Conservation (phyloP, 768 basidiomycete genomes). For the Boletus coccyginus region DNA sequence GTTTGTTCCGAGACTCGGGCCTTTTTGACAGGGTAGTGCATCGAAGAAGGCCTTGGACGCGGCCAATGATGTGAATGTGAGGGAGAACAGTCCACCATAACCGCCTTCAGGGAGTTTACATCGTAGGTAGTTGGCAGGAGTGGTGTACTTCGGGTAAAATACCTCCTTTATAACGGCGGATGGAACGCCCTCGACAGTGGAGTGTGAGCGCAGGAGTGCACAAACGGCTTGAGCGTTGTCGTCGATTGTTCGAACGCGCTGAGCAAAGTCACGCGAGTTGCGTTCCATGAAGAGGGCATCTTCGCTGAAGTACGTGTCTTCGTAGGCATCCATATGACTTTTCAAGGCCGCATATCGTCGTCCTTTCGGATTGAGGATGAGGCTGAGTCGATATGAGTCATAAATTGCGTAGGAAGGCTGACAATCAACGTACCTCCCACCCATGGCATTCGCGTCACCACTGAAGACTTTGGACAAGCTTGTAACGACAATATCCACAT, state of each 20-base stretch:
- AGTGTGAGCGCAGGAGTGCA: constrained; percentile 67
- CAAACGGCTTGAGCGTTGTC: constrained; percentile 80
- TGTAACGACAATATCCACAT: constrained; percentile 86
- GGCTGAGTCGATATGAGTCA: constrained; percentile 42
- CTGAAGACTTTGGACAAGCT: constrained; percentile 95
- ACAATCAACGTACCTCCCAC: constrained; percentile 70
- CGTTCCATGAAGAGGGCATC: constrained; percentile 98
- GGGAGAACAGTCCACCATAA: constrained; percentile 84
- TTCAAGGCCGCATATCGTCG: constrained; percentile 70
- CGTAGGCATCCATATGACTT: constrained; percentile 57
- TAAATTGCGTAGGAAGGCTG: neutral
- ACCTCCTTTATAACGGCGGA: constrained; percentile 70
- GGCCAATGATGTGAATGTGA: constrained; percentile 69
- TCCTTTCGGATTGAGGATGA: constrained; percentile 81
- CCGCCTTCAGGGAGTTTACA: constrained; percentile 60
- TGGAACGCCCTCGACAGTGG: constrained; percentile 37
- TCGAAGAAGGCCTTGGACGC: constrained; percentile 86
- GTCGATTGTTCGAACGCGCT: constrained; percentile 75
- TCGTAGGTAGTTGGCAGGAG: constrained; percentile 65
- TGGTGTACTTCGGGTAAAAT: constrained; percentile 85
- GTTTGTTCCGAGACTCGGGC: constrained; percentile 91
- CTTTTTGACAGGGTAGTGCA: constrained; percentile 77
- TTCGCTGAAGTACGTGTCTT: constrained; percentile 86
- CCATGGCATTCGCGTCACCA: constrained; percentile 95
- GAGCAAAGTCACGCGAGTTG: constrained; percentile 90